Evolutionary conservation across 352 stramenopile species (phyloP), one percentile per base, ranked within the genome.

Genomic region (Globisporangium iwayamae): DNA sequence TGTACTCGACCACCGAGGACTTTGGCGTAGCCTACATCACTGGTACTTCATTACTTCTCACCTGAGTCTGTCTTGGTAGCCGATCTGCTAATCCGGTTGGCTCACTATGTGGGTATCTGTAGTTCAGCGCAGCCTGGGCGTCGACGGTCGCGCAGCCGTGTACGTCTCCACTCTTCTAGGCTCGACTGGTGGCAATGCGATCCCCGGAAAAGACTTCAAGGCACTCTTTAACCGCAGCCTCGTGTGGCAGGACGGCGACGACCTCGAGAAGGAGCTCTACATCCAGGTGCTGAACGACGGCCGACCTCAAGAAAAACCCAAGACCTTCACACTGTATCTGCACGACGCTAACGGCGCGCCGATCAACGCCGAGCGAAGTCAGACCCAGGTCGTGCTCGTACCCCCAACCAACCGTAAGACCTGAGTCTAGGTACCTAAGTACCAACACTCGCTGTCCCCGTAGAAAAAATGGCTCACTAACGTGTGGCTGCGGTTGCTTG

Each of bases 231-330:
- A 92, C 62, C 60, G 77, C 20, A 92, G 83, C 68, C 63, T 92
- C n/a, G 71, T 89, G 34, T 92, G 83, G 83, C 78, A 92, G 43
- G 81, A 92, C 60, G 78, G 83, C 22, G 81, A 90, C 45, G 76
- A 86, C 58, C 66, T 77, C 8, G 83, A 92, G 63, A 85, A 85
- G 58, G 74, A 83, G 41, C 70, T 92, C 2, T 89, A 90, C 60
- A 43, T 92, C 8, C 72, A 73, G 9, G 60, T 92, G 3, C 72
- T 87, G 28, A 90, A 92, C 43, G 83, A 92, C 28, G 73, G 70
- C 0, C 59, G 58, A 2, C 79, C 83, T 0, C 77, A 92, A 60
- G 79, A 90, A 54, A 56, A 14, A 4, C 13, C 63, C 32, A 87
- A 89, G 61, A 74, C 32, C 6, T 92, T 92, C 39, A 73, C 65